These are phyloP conservation scores for Calonectria crousiana DNA, from an alignment of 2,329 filamentous ascomycete species.

Conservation along the genomic window DNA sequence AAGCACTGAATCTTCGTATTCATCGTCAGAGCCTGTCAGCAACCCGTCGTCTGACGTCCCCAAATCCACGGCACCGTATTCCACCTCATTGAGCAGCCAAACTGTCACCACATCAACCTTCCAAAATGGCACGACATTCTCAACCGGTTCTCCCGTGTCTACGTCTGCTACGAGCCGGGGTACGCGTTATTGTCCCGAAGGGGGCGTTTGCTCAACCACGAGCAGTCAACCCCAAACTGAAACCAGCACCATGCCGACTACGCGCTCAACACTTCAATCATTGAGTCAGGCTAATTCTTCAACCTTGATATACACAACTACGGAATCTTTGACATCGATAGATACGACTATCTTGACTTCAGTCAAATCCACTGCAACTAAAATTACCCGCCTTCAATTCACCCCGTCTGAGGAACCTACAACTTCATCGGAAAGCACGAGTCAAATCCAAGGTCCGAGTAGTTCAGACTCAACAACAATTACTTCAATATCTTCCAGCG, in stretches of 20 bases:
- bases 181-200: neutral
- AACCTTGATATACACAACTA: neutral
- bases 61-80: neutral
- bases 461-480: neutral
- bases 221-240: neutral
- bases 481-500: neutral
- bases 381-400: conserved; percentile 13
- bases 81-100: neutral
- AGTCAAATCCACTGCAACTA: conserved; percentile 1
- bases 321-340: conserved; percentile 1
- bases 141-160: neutral
- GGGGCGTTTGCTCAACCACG: neutral
- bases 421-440: neutral
- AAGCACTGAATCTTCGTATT: neutral
- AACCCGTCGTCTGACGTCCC: neutral
- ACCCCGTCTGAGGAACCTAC: conserved; percentile 7
- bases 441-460: neutral
- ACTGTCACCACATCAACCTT: neutral
- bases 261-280: conserved; percentile 15
- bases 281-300: conserved; percentile 14
- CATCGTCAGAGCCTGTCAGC: neutral
- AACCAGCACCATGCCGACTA: conserved; percentile 27
- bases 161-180: neutral
- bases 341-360: neutral
- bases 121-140: conserved; percentile 10